Percentiles rank a stretch among this genome's conserved stretches.
phyloP scores from a whole-genome alignment of 148 eudicot species.

The Dysphania ambrosioides region DNA sequence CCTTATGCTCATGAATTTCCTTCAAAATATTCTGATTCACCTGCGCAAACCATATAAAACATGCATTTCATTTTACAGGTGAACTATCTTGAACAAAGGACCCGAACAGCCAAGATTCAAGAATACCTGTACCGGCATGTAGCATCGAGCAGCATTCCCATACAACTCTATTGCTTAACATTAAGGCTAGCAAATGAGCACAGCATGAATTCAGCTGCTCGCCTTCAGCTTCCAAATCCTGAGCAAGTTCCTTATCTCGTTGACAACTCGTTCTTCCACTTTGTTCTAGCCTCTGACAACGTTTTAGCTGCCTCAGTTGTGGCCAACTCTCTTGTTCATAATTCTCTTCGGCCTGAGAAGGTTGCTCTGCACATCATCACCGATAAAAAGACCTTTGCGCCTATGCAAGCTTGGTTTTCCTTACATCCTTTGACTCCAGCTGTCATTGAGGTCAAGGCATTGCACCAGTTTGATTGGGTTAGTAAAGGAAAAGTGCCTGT shows the following conservation, averaged over 20 bases:
- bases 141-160: constrained; percentile 94
- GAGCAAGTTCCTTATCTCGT: constrained; percentile 75
- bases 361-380: constrained; percentile 84
- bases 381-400: constrained; percentile 75
- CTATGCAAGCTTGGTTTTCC: constrained; percentile 98
- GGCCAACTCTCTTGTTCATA: constrained; percentile 66
- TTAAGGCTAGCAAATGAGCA: constrained; percentile 83
- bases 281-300: constrained; percentile 80
- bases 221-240: constrained; percentile 77
- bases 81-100: constrained; percentile 64
- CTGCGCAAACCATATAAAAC: neutral
- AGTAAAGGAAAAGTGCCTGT: constrained; percentile 89
- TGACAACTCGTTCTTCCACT: constrained; percentile 77
- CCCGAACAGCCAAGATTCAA: constrained; percentile 86
- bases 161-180: constrained; percentile 76
- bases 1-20: neutral
- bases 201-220: constrained; percentile 70
- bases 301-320: constrained; percentile 83
- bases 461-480: constrained; percentile 96
- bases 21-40: neutral
- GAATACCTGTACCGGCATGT: constrained; percentile 90
- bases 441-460: constrained; percentile 76
- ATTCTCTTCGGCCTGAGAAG: constrained; percentile 59
- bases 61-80: constrained; percentile 37
- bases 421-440: constrained; percentile 66